Base-by-base conservation (phyloP, 257 asterid genomes). In the Solanum ossicruentum region DNA sequence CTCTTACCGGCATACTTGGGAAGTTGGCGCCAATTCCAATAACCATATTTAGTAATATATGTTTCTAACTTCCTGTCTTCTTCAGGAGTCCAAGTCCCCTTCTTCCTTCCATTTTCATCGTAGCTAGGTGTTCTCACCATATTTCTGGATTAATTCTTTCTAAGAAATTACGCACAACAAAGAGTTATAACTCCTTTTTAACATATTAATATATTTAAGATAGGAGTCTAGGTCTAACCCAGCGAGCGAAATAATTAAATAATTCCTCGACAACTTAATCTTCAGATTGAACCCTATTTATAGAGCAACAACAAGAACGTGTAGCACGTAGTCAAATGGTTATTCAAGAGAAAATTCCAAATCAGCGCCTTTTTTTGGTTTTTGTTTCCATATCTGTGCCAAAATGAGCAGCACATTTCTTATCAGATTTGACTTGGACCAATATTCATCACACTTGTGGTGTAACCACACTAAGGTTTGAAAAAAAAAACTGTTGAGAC, bases 21-120 rank as follows among this genome's bases (percentile, higher is more conserved):
- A 77, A 84, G 83, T 13, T 84, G 86, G 8, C 84, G 73, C 80
- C 86, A 84, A 4, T 84, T 84, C 86, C 84, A 45, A 21, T 41
- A 84, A 12, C 86, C 84, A 61, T 84, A 77, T 58, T 67, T 61
- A 13, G 84, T 77, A 49, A 84, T 61, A 84, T 84, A 77, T 26
- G 84, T 80, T 10, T 36, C 70, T 61, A 84, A 75, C 32, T 77
- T 84, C 54, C 55, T 45, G 28, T 84, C 86, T 78, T 84, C 86
- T 21, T 84, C 86, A 10, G 83, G 79, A 3, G 86, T 84, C 80
- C 86, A 84, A 8, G 79, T 73, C 0, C 80, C 84, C 69, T 77
- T 84, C 84, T 45, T 84, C 60, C 39, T 32, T 51, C 84, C 65
- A 51, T 43, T 84, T 51, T 84, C 41, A n/a, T 84, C 80, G 47